phyloP scores from a whole-genome alignment of 148 eudicot genomes.

The Agrostemma githago region DNA sequence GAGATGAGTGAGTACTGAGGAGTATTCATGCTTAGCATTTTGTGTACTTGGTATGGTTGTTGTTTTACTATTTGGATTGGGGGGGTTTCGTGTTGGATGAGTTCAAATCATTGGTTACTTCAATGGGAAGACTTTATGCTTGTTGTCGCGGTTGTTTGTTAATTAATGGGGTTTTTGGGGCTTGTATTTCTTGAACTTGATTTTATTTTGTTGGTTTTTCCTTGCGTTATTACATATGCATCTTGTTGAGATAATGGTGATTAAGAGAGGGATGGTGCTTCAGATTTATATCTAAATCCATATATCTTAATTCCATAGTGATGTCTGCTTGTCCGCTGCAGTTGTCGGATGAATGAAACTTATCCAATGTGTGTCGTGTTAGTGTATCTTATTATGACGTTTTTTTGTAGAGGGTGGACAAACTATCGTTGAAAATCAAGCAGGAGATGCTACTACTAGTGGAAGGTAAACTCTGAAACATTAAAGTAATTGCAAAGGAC shows the following conservation, averaged over 20 bases:
- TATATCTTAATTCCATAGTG: background rate
- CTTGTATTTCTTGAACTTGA: background rate
- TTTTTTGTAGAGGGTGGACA: conserved; percentile 32
- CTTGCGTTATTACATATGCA: background rate
- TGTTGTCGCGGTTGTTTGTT: background rate
- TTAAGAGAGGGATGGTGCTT: background rate
- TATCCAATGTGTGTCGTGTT: background rate
- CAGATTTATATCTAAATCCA: background rate
- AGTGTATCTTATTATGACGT: conserved; percentile 3
- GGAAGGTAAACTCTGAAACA: conserved; percentile 53
- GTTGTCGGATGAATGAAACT: background rate
- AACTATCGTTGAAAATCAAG: conserved; percentile 36
- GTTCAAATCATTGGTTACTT: background rate
- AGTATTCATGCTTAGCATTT: background rate
- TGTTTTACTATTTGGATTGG: background rate
- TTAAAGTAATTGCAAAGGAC: background rate
- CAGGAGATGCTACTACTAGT: conserved; percentile 28
- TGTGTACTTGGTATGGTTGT: background rate
- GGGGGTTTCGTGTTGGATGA: background rate
- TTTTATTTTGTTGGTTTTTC: background rate
- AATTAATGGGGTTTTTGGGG: background rate
- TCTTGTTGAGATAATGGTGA: background rate
- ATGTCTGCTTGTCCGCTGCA: background rate
- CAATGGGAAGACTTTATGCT: background rate
- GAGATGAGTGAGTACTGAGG: too few species aligned